Evolutionary conservation across 2,329 filamentous ascomycete genomes (phyloP), one percentile per base, ranked within the genome.

Genomic region (Talaromyces piceae): DNA sequence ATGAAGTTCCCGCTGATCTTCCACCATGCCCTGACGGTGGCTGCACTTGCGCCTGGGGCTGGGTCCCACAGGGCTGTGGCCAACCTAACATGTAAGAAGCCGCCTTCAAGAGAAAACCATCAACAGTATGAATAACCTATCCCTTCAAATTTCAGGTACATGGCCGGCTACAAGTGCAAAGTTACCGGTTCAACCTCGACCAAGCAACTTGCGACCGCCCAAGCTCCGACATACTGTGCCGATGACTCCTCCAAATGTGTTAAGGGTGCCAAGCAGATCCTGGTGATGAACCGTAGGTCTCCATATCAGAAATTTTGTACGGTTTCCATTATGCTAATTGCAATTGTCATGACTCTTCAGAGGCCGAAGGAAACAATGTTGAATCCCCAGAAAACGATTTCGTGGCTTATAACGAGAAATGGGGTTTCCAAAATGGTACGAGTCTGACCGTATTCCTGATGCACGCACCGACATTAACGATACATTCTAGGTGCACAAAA

Each of bases 151-250:
- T 18, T n/a, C 41, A 59, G 57, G 54, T 59, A 78, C 55, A 78
- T 78, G 76, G 70, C 74, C 52, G 73, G 72, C 45, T 73, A 72
- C 58, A 72, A 71, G 41, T 78, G 75, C 63, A 73, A 71, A 13
- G 73, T 77, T 41, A 75, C 71, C 1, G 67, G 66, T 20, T 70
- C 70, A 12, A 70, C 64, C 5, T 72, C 71, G 1, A 70, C 67
- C 16, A 68, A 63, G 37, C 65, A 59, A 4, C 61, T 77, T n/a
- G 73, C 71, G 20, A 57, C 63, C 12, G 70, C 73, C 3, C 64
- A 72, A 53, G 54, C 66, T 2, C 69, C 75, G 0, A 66, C 68
- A 0, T 74, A 70, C 58, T 78, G 75, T 59, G 65, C 59, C 4
- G 67, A 70, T 16, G 65, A 75, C 30, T 53, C 57, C 11, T 65